Percentiles rank a stretch among this genome's conserved stretches.
Conservation (phyloP, 2,329 filamentous ascomycete species). For the Trichocomaceae sp. region DNA sequence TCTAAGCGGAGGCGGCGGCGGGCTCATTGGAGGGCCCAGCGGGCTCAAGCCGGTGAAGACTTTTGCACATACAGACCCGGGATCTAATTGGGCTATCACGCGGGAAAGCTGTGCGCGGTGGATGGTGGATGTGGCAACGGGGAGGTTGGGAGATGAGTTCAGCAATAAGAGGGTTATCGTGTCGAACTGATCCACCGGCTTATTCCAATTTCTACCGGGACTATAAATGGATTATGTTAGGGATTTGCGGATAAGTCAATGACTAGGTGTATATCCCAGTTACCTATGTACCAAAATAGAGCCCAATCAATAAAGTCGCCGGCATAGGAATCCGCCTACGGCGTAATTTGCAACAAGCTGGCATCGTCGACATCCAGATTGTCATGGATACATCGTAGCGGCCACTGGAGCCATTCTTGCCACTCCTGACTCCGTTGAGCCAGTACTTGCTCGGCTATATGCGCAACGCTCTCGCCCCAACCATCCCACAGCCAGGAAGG, state of each 20-base stretch:
- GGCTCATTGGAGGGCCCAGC: background rate
- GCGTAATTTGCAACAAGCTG: background rate
- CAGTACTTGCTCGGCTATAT: background rate
- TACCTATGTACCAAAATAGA: too few species aligned
- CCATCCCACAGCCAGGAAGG: background rate
- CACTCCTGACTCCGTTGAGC: background rate
- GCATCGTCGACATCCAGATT: background rate
- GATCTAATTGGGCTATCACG: conserved; percentile 11
- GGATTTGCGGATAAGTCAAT: too few species aligned
- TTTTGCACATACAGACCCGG: conserved; percentile 9
- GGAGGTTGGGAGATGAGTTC: conserved; percentile 9
- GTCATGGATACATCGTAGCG: background rate
- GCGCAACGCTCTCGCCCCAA: background rate
- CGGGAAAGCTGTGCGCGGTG: conserved; percentile 16
- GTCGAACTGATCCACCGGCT: background rate
- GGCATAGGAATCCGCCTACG: too few species aligned
- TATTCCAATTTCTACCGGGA: too few species aligned
- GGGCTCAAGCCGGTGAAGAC: conserved; percentile 13
- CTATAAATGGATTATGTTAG: background rate
- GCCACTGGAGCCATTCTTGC: background rate
- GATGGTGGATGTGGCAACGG: conserved; percentile 15
- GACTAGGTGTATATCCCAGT: too few species aligned
- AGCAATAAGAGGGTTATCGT: conserved; percentile 14
- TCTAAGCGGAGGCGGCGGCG: background rate
- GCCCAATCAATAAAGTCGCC: background rate